These are phyloP conservation scores for Lodderomyces elongisporus DNA, from an alignment of 1,139 yeast species.

Conservation along the genomic window DNA sequence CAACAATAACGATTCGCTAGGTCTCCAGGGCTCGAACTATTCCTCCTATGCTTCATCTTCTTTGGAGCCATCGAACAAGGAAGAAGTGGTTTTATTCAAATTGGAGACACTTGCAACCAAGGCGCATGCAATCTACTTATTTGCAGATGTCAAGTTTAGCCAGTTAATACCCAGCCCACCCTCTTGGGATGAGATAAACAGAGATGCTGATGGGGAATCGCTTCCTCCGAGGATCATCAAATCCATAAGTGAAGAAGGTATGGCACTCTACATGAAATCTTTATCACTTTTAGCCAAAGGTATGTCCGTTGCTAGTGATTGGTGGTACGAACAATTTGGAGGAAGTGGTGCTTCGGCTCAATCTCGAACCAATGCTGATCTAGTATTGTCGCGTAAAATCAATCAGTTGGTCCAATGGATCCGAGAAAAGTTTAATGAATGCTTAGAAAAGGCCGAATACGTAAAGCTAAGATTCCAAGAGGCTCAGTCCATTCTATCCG, in stretches of 20 bases:
- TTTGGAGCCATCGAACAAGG: slow-evolving; percentile 12
- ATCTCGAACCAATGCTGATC: slow-evolving; percentile 4
- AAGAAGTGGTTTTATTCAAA: slow-evolving; percentile 38
- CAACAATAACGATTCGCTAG: slow-evolving; percentile 11
- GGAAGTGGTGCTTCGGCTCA: slow-evolving; percentile 3
- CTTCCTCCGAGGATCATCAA: slow-evolving; percentile 58
- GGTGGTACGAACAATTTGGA: slow-evolving; percentile 65
- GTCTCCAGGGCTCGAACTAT: slow-evolving; percentile 1
- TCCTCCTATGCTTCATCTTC: neutral
- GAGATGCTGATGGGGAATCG: slow-evolving; percentile 39
- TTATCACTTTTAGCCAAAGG: slow-evolving; percentile 78
- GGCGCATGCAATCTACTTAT: slow-evolving; percentile 81
- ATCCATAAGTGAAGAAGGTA: slow-evolving; percentile 77
- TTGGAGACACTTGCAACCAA: slow-evolving; percentile 81
- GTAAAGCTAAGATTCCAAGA: slow-evolving; percentile 54
- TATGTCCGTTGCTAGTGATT: slow-evolving; percentile 75
- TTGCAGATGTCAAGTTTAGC: slow-evolving; percentile 86
- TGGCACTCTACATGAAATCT: slow-evolving; percentile 77
- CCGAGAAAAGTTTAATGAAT: slow-evolving; percentile 81
- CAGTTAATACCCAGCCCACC: slow-evolving; percentile 81
- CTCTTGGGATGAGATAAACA: slow-evolving; percentile 42
- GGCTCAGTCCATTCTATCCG: slow-evolving; percentile 30
- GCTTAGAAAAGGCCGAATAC: slow-evolving; percentile 82
- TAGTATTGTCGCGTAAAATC: slow-evolving; percentile 39
- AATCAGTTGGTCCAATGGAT: slow-evolving; percentile 91